A percentile compares a stretch with the other conserved stretches of the same genome.
Evolutionary conservation across 2,329 filamentous ascomycete species (phyloP).

Genomic region (Fusarium pseudonygamai): DNA sequence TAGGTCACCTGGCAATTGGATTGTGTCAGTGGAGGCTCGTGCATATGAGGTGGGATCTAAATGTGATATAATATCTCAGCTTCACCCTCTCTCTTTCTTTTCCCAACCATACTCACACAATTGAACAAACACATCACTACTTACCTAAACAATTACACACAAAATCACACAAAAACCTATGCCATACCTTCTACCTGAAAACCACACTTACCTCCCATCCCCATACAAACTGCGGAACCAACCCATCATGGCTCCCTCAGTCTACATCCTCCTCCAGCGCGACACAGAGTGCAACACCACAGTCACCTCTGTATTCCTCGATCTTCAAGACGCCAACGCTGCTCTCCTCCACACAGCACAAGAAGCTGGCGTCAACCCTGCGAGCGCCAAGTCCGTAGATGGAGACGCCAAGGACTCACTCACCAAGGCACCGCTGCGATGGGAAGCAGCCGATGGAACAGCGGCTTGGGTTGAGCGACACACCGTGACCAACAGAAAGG

Average conservation of each 20-base stretch:
- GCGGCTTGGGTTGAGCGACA: constrained; percentile 52
- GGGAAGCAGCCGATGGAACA: constrained; percentile 49
- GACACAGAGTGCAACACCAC: constrained; percentile 41
- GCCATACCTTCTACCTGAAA: constrained; percentile 7
- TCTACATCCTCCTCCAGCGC: constrained; percentile 48
- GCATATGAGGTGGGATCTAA: constrained; percentile 30
- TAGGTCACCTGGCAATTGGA: constrained; percentile 27
- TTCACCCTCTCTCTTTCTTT: constrained; percentile 19
- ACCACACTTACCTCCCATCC: constrained; percentile 15
- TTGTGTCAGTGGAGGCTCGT: constrained; percentile 29
- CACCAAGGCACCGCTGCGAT: constrained; percentile 45
- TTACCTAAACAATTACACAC: not conserved
- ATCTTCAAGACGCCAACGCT: constrained; percentile 49
- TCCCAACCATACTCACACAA: not conserved
- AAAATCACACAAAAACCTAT: constrained; percentile 3
- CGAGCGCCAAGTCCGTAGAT: constrained; percentile 28
- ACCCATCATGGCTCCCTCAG: constrained; percentile 41
- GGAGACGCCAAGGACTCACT: constrained; percentile 18
- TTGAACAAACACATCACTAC: not conserved
- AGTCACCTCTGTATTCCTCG: constrained; percentile 47
- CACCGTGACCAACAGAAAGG: constrained; percentile 38
- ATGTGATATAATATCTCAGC: constrained; percentile 39
- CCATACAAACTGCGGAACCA: constrained; percentile 9
- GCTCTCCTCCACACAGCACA: constrained; percentile 45
- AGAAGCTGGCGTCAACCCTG: constrained; percentile 41